Evolutionary conservation across 768 basidiomycete species (phyloP).

Genomic region (Polyporus arcularius): DNA sequence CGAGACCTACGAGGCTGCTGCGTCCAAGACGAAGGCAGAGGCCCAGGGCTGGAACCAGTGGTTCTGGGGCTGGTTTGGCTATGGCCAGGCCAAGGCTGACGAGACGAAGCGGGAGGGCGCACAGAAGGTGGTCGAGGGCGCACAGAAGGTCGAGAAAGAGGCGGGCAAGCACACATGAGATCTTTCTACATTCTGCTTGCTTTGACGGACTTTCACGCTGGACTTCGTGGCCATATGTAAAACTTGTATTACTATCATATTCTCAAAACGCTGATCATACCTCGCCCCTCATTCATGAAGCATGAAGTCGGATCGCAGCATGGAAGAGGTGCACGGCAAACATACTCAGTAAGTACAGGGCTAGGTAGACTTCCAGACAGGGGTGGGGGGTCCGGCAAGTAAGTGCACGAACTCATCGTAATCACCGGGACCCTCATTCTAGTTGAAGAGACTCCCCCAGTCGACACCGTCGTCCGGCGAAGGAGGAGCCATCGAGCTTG

Average conservation of each 20-base stretch:
- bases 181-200: not conserved
- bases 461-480: too few relatives aligned
- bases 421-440: too few relatives aligned
- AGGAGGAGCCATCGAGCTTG: too few relatives aligned
- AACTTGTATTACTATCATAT: not conserved
- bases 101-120: conserved; percentile 31
- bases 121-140: conserved; percentile 29
- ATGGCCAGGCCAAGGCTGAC: conserved; percentile 37
- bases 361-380: too few relatives aligned
- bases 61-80: conserved; percentile 41
- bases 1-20: conserved; percentile 24
- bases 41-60: conserved; percentile 33
- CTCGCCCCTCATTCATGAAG: too few relatives aligned
- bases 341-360: too few relatives aligned
- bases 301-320: too few relatives aligned
- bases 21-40: conserved; percentile 30
- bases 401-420: too few relatives aligned
- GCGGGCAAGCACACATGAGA: conserved; percentile 29
- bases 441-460: too few relatives aligned
- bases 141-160: conserved; percentile 33
- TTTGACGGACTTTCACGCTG: not conserved
- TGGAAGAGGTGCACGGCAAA: too few relatives aligned
- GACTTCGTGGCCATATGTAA: not conserved
- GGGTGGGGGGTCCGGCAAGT: too few relatives aligned
- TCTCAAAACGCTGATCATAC: too few relatives aligned